Conservation (phyloP, 2,329 filamentous ascomycete species). For the Fusarium cicatricum region DNA sequence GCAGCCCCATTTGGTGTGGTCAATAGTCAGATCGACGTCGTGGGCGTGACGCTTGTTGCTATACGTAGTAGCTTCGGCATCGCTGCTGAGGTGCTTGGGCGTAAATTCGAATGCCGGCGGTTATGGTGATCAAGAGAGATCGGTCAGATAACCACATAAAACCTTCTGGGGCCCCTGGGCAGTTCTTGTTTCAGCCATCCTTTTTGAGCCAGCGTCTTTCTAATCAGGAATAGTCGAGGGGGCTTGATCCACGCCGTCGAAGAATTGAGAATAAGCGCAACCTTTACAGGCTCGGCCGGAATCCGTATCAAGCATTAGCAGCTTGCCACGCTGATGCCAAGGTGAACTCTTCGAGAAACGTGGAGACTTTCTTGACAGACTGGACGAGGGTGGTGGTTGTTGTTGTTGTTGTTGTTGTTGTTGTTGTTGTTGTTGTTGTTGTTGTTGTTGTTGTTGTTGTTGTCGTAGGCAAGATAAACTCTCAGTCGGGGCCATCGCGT, state of each 20-base stretch:
- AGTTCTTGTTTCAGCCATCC: slow-evolving; percentile 37
- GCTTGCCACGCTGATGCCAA: slow-evolving; percentile 16
- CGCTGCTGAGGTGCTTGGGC: slow-evolving; percentile 3
- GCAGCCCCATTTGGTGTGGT: slow-evolving; percentile 1
- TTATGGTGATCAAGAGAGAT: slow-evolving; percentile 30
- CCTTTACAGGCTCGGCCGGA: slow-evolving; percentile 30
- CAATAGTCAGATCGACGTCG: slow-evolving; percentile 31
- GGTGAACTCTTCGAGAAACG: neutral
- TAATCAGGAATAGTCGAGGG: slow-evolving; percentile 31
- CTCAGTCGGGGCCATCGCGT: slow-evolving; percentile 2
- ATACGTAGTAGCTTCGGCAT: slow-evolving; percentile 38
- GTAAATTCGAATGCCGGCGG: slow-evolving; percentile 27
- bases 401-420: too few species aligned
- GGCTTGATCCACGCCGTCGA: slow-evolving; percentile 16
- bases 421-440: too few species aligned
- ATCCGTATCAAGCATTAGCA: slow-evolving; percentile 19
- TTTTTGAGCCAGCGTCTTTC: slow-evolving; percentile 27
- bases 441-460: too few species aligned
- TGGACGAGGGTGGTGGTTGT: too few species aligned
- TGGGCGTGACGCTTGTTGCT: slow-evolving; percentile 16
- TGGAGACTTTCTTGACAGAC: too few species aligned
- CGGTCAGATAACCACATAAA: slow-evolving; percentile 39
- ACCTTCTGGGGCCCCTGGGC: slow-evolving; percentile 28
- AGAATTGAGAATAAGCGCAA: slow-evolving; percentile 8
- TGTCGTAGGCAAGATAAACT: slow-evolving; percentile 4